Evolutionary conservation across 805 yeast species (phyloP), one percentile per base, ranked within the genome.

Genomic region (Candida xyloterini): DNA sequence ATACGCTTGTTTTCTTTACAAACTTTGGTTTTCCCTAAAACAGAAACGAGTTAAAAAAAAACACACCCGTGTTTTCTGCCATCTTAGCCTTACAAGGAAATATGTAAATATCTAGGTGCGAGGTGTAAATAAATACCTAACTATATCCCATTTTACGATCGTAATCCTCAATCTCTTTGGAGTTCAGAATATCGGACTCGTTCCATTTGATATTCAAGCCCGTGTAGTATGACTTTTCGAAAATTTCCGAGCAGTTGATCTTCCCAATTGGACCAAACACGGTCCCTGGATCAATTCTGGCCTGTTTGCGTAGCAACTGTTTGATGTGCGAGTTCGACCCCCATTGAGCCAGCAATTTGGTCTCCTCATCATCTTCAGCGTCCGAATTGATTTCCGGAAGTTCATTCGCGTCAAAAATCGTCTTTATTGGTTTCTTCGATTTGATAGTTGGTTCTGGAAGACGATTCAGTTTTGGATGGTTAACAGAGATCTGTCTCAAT

Each of bases 101-200:
- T 38, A 34, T 29, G 50, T 47, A 53, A 51, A 55, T 51, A 53
- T 30, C 10, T 26, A 33, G 51, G 37, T 35, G 30, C 30, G 29
- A 44, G 45, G 47, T 33, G 48, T 40, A 34, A 37, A 38, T 33
- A 7, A n/a, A 31, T 37, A 4, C 26, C 28, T 13, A 40, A 30
- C 27, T 27, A 47, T 51, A 59, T 2, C 62, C 64, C 64, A 56
- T 60, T 23, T 47, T 45, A 3, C 52, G 38, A 34, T 55, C 55
- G 34, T 55, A 60, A 11, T 52, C 52, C 5, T 57, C 60, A 10
- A 48, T 35, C 34, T 60, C 65, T 4, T 34, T 29, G 15, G 40
- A 43, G n/a, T 44, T 44, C 13, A 60, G 38, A n/a, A 30, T 23
- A 33, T 60, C 63, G 1, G 22, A 25, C 5, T 47, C 52, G 15